Conservation (phyloP, 345 rosid genomes). For the Angophora floribunda region DNA sequence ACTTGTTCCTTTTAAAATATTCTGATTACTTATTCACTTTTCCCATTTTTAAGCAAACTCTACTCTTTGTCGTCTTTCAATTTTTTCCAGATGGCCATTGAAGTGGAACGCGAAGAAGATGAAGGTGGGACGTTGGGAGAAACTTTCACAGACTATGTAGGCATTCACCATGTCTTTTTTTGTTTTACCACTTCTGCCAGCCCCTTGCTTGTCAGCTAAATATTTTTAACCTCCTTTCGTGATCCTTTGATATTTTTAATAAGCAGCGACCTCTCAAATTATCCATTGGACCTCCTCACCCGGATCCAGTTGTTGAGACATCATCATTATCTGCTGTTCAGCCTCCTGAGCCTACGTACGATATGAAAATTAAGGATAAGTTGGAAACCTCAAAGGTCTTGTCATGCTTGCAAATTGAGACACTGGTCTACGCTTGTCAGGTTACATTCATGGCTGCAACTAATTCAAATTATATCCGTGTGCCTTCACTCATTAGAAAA, state of each 20-base stretch:
- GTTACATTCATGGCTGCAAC: slow-evolving; percentile 26
- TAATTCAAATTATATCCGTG: slow-evolving; percentile 7
- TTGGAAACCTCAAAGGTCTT: slow-evolving; percentile 63
- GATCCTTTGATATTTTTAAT: not conserved
- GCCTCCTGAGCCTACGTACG: slow-evolving; percentile 91
- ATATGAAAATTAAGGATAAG: slow-evolving; percentile 61
- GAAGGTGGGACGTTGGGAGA: slow-evolving; percentile 93
- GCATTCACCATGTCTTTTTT: slow-evolving; percentile 8
- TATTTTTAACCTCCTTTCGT: not conserved
- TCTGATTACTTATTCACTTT: not conserved
- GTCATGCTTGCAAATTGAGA: slow-evolving; percentile 99
- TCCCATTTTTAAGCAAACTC: not conserved
- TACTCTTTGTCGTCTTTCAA: not conserved
- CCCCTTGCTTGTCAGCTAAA: not conserved
- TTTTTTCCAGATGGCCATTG: slow-evolving; percentile 67
- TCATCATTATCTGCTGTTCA: slow-evolving; percentile 94
- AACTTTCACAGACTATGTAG: slow-evolving; percentile 94
- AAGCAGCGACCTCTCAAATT: slow-evolving; percentile 84
- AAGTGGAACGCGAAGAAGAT: slow-evolving; percentile 98
- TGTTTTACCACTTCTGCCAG: not conserved
- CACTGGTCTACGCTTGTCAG: slow-evolving; percentile 95
- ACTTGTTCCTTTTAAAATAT: not conserved
- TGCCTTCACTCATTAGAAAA: slow-evolving; percentile 2
- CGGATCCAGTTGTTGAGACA: slow-evolving; percentile 95
- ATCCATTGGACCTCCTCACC: slow-evolving; percentile 92